phyloP scores from a whole-genome alignment of 306 rosid genomes.

The Malus fusca region DNA sequence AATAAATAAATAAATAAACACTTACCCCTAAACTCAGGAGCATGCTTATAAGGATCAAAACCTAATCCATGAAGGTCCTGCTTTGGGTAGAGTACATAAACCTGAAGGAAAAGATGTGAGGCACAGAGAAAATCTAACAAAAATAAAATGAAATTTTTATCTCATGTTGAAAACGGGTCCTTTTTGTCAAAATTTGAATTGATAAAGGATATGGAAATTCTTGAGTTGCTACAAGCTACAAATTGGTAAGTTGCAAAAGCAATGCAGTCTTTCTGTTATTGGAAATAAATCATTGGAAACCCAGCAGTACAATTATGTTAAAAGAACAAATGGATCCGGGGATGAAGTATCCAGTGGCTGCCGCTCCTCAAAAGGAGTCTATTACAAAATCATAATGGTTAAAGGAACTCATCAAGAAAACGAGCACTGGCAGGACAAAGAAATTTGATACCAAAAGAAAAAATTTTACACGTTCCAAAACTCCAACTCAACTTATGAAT shows the following conservation, averaged over 20 bases:
- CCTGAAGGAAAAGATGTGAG: conserved; percentile 41
- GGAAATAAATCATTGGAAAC: not conserved
- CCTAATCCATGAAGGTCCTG: conserved; percentile 92
- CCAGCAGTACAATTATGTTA: not conserved
- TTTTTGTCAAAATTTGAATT: not conserved
- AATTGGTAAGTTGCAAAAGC: not conserved
- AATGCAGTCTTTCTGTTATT: not conserved
- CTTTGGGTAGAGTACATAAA: conserved; percentile 68
- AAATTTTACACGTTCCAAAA: not conserved
- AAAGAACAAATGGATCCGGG: not conserved
- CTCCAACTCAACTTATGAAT: not conserved
- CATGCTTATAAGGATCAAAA: conserved; percentile 92
- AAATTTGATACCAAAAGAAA: not conserved
- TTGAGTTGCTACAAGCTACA: not conserved
- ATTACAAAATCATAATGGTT: not conserved
- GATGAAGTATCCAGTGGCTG: not conserved
- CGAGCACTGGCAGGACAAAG: not conserved
- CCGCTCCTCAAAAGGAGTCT: too few species aligned
- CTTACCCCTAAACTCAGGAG: conserved; percentile 96
- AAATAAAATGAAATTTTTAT: not conserved
- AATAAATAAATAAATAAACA: not conserved
- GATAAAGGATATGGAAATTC: not conserved
- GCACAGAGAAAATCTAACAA: not conserved
- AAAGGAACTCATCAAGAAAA: not conserved
- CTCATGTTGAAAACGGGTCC: not conserved